phyloP scores from a whole-genome alignment of 78 protist species.

The Diacronema lutheri region DNA sequence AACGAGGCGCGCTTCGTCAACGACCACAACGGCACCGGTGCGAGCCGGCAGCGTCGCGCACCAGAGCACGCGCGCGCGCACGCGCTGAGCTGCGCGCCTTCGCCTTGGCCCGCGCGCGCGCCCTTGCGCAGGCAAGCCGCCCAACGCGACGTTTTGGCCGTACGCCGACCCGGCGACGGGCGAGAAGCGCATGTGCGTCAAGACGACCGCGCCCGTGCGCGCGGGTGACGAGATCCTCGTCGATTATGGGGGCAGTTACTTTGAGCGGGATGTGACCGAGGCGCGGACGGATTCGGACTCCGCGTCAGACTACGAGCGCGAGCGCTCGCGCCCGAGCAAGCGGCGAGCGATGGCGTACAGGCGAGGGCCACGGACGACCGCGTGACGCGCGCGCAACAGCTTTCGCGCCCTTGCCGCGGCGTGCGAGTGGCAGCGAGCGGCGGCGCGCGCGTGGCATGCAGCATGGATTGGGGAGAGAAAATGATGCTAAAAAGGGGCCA shows the following conservation, averaged over 20 bases:
- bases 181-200: constrained; percentile 1
- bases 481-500: no score
- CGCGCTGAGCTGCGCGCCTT: background rate
- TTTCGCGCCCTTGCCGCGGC: no score
- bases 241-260: constrained; percentile 13
- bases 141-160: constrained; percentile 13
- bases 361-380: no score
- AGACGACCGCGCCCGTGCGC: background rate
- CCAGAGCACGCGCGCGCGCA: background rate
- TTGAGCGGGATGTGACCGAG: background rate
- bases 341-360: no score
- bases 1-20: constrained; percentile 24
- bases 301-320: no score
- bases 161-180: background rate
- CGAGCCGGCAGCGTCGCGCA: background rate
- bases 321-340: no score
- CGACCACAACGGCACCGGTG: background rate
- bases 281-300: background rate
- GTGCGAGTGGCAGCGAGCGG: no score
- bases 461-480: no score
- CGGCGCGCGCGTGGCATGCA: no score
- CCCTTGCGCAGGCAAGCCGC: no score
- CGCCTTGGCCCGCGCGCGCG: background rate
- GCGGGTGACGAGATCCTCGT: background rate
- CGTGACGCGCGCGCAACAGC: no score